These are phyloP conservation scores for Plasmodium coatneyi DNA, from an alignment of 169 alveolate genomes.

Conservation along the genomic window DNA sequence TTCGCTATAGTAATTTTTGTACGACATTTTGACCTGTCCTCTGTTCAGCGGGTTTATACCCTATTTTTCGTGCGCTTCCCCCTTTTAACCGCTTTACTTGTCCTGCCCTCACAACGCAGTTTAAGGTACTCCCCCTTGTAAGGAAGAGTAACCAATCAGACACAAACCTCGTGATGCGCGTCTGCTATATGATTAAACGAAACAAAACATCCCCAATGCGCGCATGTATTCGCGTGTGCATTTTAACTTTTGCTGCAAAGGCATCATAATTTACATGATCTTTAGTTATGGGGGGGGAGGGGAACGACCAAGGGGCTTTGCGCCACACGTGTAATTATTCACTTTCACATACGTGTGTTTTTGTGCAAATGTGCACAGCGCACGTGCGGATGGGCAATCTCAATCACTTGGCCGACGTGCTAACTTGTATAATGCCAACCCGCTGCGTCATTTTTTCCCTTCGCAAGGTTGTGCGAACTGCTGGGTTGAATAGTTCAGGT, in stretches of 20 bases:
- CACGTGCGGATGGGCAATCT: not conserved
- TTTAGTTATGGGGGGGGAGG: not conserved
- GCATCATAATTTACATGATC: not conserved
- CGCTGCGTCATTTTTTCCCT: not conserved
- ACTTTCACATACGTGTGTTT: not conserved
- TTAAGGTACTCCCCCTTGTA: not conserved
- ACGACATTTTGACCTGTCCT: slow-evolving; percentile 55
- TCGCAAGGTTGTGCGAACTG: not conserved
- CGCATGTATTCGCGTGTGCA: not conserved
- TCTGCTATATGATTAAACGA: not conserved
- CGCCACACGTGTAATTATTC: not conserved
- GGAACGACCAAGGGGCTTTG: not conserved
- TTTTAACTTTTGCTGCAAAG: not conserved
- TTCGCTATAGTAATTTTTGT: slow-evolving; percentile 38
- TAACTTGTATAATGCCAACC: not conserved
- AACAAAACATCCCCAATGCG: not conserved
- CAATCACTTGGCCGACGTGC: not conserved
- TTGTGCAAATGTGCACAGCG: not conserved
- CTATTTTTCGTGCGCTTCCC: not conserved
- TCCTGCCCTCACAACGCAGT: not conserved
- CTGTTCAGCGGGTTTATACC: not conserved
- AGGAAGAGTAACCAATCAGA: not conserved
- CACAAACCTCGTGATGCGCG: not conserved
- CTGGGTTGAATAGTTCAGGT: not conserved
- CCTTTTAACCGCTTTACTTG: not conserved